Evolutionary conservation across 768 basidiomycete genomes (phyloP).

Genomic region (Favolaschia claudopus): DNA sequence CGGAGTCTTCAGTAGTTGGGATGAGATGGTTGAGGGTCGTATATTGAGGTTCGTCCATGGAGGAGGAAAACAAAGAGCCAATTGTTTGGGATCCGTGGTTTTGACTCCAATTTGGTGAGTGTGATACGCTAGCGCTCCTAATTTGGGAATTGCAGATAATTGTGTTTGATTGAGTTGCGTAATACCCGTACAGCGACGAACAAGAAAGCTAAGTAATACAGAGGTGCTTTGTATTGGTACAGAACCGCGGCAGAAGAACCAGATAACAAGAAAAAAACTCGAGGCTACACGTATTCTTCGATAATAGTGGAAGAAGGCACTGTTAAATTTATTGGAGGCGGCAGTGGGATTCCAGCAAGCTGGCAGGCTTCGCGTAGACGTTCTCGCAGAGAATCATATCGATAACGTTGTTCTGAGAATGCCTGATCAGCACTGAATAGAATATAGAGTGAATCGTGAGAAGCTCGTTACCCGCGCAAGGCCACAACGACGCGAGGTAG

Average conservation of each 20-base stretch:
- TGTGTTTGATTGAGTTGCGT: neutral
- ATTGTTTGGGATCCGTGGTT: too few species aligned
- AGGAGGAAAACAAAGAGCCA: slow-evolving; percentile 31
- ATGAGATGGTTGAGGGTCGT: slow-evolving; percentile 25
- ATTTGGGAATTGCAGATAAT: neutral
- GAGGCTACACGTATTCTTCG: slow-evolving; percentile 35
- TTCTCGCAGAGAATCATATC: slow-evolving; percentile 55
- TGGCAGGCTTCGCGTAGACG: slow-evolving; percentile 55
- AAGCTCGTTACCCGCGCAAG: slow-evolving; percentile 61
- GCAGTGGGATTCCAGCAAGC: slow-evolving; percentile 53
- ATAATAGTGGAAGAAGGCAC: slow-evolving; percentile 38
- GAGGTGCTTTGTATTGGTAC: slow-evolving; percentile 3
- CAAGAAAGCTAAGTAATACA: slow-evolving; percentile 19
- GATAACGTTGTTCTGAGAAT: slow-evolving; percentile 57
- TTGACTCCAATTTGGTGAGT: too few species aligned
- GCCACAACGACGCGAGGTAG: slow-evolving; percentile 65
- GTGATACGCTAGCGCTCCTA: too few species aligned
- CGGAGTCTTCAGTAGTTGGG: slow-evolving; percentile 26
- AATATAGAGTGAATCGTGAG: neutral
- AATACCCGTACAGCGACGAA: neutral
- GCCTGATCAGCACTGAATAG: neutral
- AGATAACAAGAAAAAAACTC: slow-evolving; percentile 13
- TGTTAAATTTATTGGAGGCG: slow-evolving; percentile 48
- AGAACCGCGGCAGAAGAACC: neutral
- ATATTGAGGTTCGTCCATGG: slow-evolving; percentile 28